A percentile compares a stretch with the other conserved stretches of the same genome.
phyloP scores from a whole-genome alignment of 768 basidiomycete genomes.

The Phylloporus rhodoxanthus region DNA sequence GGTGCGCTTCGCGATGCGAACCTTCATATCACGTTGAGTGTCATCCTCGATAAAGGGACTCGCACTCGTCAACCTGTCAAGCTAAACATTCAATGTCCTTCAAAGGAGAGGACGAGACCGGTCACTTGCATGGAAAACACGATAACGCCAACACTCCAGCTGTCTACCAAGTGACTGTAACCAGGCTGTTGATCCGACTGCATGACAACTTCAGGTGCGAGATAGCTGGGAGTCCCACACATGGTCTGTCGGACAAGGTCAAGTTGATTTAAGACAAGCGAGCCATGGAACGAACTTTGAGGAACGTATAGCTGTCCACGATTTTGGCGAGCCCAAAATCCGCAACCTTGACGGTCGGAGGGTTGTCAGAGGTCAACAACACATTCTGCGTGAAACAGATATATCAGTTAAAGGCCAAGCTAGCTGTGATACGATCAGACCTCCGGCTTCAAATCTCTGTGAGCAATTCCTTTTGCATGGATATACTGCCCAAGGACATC shows the following conservation, averaged over 20 bases:
- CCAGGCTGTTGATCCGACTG: constrained; percentile 52
- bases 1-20: constrained; percentile 50
- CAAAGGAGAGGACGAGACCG: not conserved
- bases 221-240: constrained; percentile 94
- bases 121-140: constrained; percentile 76
- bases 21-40: constrained; percentile 50
- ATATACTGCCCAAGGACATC: constrained; percentile 43
- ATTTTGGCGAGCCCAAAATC: constrained; percentile 96
- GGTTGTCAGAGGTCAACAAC: constrained; percentile 64
- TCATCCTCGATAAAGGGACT: constrained; percentile 80
- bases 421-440: constrained; percentile 26
- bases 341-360: constrained; percentile 80
- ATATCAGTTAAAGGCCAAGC: constrained; percentile 3
- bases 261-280: not conserved
- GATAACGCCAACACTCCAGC: constrained; percentile 95
- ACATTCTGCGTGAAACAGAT: constrained; percentile 51
- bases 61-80: constrained; percentile 62
- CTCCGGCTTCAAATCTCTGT: constrained; percentile 93
- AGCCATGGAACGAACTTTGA: constrained; percentile 47
- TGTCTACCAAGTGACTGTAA: constrained; percentile 87
- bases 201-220: constrained; percentile 86
- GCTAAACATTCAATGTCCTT: not conserved
- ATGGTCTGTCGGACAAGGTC: constrained; percentile 53
- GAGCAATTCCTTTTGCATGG: constrained; percentile 71
- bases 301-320: constrained; percentile 72